A percentile compares a stretch with the other conserved stretches of the same genome.
Evolutionary conservation across 1,139 yeast species (phyloP).

Genomic region (Chernovozyma sophiae-reginae): DNA sequence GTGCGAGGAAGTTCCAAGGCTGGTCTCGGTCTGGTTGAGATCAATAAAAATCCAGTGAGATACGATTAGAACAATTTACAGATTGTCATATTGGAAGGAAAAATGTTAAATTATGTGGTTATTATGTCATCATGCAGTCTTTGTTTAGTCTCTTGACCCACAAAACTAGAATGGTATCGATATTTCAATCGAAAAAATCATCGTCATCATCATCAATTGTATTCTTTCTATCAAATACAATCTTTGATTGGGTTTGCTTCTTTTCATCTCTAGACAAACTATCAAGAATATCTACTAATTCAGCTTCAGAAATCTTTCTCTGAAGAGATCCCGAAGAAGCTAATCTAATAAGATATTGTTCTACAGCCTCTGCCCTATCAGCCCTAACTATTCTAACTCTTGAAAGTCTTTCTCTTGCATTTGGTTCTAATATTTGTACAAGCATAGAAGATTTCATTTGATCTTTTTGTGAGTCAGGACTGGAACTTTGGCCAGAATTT

Average conservation of each 20-base stretch:
- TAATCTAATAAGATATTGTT: conserved; percentile 67
- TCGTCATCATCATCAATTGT: conserved; percentile 18
- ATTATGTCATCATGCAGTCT: no score
- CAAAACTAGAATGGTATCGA: no score
- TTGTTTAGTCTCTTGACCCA: no score
- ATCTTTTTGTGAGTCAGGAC: conserved; percentile 16
- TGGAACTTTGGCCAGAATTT: conserved; percentile 30
- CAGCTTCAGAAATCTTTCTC: conserved; percentile 70
- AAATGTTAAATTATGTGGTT: no score
- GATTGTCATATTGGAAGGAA: no score
- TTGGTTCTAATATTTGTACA: conserved; percentile 70
- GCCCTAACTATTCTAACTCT: conserved; percentile 87
- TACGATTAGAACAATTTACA: no score
- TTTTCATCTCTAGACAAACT: conserved; percentile 79
- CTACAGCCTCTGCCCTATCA: conserved; percentile 89
- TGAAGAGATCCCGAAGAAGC: conserved; percentile 77
- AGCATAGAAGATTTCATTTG: conserved; percentile 42
- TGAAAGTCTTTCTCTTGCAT: conserved; percentile 83
- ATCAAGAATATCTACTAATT: conserved; percentile 77
- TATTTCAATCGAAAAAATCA: conserved; percentile 30
- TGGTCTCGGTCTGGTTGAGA: no score
- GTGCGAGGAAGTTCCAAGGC: no score
- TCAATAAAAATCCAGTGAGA: no score
- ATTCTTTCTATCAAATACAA: conserved; percentile 33
- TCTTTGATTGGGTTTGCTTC: conserved; percentile 56